A percentile compares a stretch with the other conserved stretches of the same genome.
Conservation (phyloP, 345 rosid genomes). For the Rubroshorea leprosula region DNA sequence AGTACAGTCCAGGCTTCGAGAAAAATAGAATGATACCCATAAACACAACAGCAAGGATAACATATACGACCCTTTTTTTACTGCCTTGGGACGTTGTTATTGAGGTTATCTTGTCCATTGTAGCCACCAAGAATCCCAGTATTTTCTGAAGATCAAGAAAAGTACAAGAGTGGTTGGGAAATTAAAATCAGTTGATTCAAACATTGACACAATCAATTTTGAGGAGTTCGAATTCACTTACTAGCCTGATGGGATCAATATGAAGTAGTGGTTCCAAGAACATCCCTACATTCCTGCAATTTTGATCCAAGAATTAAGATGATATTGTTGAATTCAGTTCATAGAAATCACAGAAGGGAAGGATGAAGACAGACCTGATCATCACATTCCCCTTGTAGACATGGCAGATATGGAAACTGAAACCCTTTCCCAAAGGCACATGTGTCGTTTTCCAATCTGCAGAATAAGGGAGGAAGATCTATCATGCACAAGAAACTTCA, state of each 20-base stretch:
- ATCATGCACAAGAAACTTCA: not conserved
- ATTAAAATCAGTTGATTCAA: not conserved
- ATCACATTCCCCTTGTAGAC: slow-evolving; percentile 55
- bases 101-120: not conserved
- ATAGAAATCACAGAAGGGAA: not conserved
- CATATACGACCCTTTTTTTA: not conserved
- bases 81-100: not conserved
- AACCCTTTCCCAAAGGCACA: slow-evolving; percentile 67
- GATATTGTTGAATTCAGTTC: too few relatives aligned
- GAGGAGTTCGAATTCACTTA: slow-evolving; percentile 16
- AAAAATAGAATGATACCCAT: not conserved
- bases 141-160: slow-evolving; percentile 32
- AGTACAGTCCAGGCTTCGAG: not conserved
- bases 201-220: not conserved
- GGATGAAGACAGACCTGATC: slow-evolving; percentile 39
- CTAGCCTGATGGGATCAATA: slow-evolving; percentile 51
- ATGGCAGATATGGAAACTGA: slow-evolving; percentile 65
- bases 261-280: slow-evolving; percentile 68
- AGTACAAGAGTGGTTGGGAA: not conserved
- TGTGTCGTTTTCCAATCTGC: slow-evolving; percentile 60
- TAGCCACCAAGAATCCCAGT: not conserved
- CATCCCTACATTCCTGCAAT: slow-evolving; percentile 72
- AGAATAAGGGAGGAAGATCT: too few relatives aligned
- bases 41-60: not conserved
- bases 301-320: not conserved